Evolutionary conservation across 2,329 filamentous ascomycete species (phyloP).

Genomic region (Curvularia hawaiiensis): DNA sequence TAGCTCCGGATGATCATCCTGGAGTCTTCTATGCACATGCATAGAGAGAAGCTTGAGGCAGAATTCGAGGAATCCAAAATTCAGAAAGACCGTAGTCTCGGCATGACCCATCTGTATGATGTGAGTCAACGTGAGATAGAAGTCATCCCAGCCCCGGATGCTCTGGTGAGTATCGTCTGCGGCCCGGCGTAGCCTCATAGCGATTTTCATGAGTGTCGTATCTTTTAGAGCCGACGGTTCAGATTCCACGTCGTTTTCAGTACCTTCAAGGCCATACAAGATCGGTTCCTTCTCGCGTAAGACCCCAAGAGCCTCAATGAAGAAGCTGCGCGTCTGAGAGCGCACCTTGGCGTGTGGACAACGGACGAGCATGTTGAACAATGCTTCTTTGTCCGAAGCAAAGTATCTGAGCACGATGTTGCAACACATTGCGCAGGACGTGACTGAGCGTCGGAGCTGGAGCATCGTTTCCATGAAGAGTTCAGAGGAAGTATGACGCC

Average conservation of each 20-base stretch:
- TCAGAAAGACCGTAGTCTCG: slow-evolving; percentile 37
- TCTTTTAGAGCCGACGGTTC: slow-evolving; percentile 18
- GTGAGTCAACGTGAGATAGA: slow-evolving; percentile 40
- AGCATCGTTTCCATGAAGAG: slow-evolving; percentile 64
- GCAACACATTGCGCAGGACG: slow-evolving; percentile 59
- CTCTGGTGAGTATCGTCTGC: slow-evolving; percentile 29
- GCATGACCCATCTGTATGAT: slow-evolving; percentile 35
- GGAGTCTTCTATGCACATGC: slow-evolving; percentile 27
- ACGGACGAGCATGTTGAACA: slow-evolving; percentile 65
- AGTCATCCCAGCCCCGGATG: slow-evolving; percentile 44
- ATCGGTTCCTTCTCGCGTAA: slow-evolving; percentile 41
- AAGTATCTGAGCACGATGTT: slow-evolving; percentile 68
- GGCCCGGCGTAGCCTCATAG: slow-evolving; percentile 26
- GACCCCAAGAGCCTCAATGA: slow-evolving; percentile 39
- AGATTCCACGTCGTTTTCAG: slow-evolving; percentile 38
- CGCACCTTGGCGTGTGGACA: slow-evolving; percentile 38
- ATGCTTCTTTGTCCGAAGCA: slow-evolving; percentile 56
- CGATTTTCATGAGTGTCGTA: slow-evolving; percentile 27
- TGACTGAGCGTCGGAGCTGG: slow-evolving; percentile 60
- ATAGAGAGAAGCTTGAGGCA: slow-evolving; percentile 39
- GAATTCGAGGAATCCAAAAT: slow-evolving; percentile 34
- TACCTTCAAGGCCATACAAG: slow-evolving; percentile 32
- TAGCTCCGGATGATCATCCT: slow-evolving; percentile 26
- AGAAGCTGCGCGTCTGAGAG: slow-evolving; percentile 32
- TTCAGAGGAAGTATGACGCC: slow-evolving; percentile 70